Evolutionary conservation across 108 stramenopile genomes (phyloP), one percentile per base, ranked within the genome.

Genomic region (Cyclotella distinguenda): DNA sequence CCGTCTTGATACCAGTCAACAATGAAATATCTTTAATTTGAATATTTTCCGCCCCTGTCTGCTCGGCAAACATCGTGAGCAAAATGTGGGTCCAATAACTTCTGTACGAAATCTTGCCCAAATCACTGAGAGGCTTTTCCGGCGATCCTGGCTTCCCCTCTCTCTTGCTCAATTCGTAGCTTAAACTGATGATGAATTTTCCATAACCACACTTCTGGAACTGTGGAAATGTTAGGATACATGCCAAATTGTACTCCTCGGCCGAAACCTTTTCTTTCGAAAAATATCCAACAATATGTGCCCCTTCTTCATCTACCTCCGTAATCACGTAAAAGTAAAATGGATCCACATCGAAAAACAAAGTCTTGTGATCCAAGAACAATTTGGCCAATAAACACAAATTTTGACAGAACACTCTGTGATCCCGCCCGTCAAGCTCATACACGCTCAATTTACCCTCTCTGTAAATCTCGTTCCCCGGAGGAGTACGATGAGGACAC

Each of bases 331-430:
- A 99, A 72, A 99, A 99, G 30, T 94, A 72, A 67, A 99, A 99
- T 9, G 97, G 96, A 79, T 98, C 96, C 15, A 98, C 99, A 65
- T 98, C 97, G 74, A 96, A 99, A 76, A 97, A 99, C 52, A 99
- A 84, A 33, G 97, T 99, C 80, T 99, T 99, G 87, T 99, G 99
- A 84, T 99, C 99, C 65, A 99, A 68, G 68, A 99, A 99, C n/a
- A 98, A 83, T 78, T 99, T 99, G 39, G 96, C 90, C 61, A 99
- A 79, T 13, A 98, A 84, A 68, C 97, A 98, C 5, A 99, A 78
- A 70, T 97, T 98, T 65, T 97, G 99, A 72, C 97, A 98, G 72
- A 98, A 99, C 1, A 97, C 83, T 22, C 93, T 87, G 75, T 98
- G 89, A 62, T 95, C 81, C 56, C 81, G 80, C 16, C 98, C 99